Evolutionary conservation across 331 rosid genomes (phyloP), one percentile per base, ranked within the genome.

Genomic region (Arachis monticola): DNA sequence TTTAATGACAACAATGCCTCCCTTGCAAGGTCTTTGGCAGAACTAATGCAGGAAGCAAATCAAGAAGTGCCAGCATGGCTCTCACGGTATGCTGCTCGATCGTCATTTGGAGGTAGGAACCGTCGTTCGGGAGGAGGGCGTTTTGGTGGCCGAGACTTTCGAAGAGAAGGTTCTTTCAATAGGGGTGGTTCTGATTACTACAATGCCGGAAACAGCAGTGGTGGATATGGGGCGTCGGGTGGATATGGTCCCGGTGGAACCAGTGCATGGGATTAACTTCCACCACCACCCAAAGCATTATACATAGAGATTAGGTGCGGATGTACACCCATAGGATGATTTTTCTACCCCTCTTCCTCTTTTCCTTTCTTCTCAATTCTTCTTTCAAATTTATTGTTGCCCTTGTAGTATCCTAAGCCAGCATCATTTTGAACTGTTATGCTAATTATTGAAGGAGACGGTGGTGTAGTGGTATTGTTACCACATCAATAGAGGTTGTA

Each of bases 1-100:
- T 93, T 93, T 74, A 93, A 91, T 17, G 97, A 93, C 70, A 89
- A 88, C 76, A 93, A 88, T 80, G 11, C 82, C 2, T 88, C 93
- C 8, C 13, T 93, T 35, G 98, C 98, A 47, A 88, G 87, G 81
- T 50, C 98, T 64, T 83, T 93, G 63, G 81, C 91, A 62, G 98
- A 93, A 64, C 91, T 93, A 66, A 93, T 93, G 98, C 91, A 75
- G 81, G 98, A 93, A 82, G 83, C 97, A 14, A 91, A 89, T 77
- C 97, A 93, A 75, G 98, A 91, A 82, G 94, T 93, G 63, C 97
- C 98, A 46, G 91, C 87, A 53, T 93, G 96, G 96, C 91, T 93
- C 46, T 78, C 86, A 2, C 88, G 96, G 55, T 93, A 75, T 53
- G 97, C 97, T 64, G 89, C 92, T 17, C 88, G 97, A 45, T 69